phyloP scores from a whole-genome alignment of 495 filamentous ascomycete genomes.

The Penicillium pulvis region DNA sequence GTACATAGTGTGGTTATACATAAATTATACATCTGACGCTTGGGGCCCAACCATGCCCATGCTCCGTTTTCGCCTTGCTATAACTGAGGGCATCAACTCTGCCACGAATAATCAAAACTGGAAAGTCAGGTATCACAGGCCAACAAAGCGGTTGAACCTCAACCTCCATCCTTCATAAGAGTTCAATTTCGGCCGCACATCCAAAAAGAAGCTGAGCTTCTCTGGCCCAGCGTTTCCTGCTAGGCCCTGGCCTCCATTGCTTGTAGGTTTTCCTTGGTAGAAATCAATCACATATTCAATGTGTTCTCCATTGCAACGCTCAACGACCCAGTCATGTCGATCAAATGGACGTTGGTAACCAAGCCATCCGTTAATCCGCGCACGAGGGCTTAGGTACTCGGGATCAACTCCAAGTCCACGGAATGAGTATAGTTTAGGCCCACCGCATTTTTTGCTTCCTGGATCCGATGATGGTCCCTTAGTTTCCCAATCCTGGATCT shows the following conservation, averaged over 20 bases:
- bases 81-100: constrained; percentile 6
- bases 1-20: constrained; percentile 48
- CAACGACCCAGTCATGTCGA: constrained; percentile 95
- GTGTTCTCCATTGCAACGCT: constrained; percentile 78
- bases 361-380: constrained; percentile 74
- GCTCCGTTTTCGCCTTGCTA: constrained; percentile 36
- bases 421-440: constrained; percentile 83
- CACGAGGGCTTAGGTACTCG: constrained; percentile 74
- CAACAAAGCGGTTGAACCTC: constrained; percentile 64
- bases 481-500: constrained; percentile 84
- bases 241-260: constrained; percentile 28
- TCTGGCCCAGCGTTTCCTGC: constrained; percentile 52
- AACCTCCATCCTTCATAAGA: constrained; percentile 86
- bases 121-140: constrained; percentile 43
- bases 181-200: constrained; percentile 94
- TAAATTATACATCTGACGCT: constrained; percentile 38
- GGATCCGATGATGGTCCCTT: constrained; percentile 52
- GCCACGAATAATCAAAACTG: background rate
- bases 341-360: constrained; percentile 94
- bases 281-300: constrained; percentile 98
- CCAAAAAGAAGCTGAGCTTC: constrained; percentile 87
- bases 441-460: constrained; percentile 67
- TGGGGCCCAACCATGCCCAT: constrained; percentile 21
- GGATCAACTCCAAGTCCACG: constrained; percentile 64
- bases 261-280: constrained; percentile 71